Percentiles rank a stretch among this genome's conserved stretches.
phyloP scores from a whole-genome alignment of 805 yeast genomes.

The Candida lessepsii region DNA sequence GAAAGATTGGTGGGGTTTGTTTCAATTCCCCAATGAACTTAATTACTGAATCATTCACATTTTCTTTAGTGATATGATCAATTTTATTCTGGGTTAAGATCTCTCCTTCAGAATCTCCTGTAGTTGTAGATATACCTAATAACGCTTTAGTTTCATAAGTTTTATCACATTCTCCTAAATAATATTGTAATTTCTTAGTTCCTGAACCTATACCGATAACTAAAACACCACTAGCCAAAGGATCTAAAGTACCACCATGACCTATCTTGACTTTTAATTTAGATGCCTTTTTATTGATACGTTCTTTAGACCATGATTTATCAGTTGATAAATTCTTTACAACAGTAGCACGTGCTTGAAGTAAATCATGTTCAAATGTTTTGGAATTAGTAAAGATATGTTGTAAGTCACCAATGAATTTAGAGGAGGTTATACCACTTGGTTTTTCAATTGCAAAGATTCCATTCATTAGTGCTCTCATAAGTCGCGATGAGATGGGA shows the following conservation, averaged over 20 bases:
- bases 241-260: slow-evolving; percentile 97
- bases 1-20: slow-evolving; percentile 94
- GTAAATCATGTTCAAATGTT: slow-evolving; percentile 54
- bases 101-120: slow-evolving; percentile 92
- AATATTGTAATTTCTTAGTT: slow-evolving; percentile 74
- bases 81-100: slow-evolving; percentile 57
- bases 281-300: slow-evolving; percentile 51
- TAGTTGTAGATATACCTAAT: slow-evolving; percentile 86
- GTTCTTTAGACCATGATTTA: slow-evolving; percentile 42
- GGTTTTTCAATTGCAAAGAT: slow-evolving; percentile 92
- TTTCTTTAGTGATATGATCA: slow-evolving; percentile 54
- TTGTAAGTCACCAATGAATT: slow-evolving; percentile 68
- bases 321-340: slow-evolving; percentile 37
- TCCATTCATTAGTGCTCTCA: slow-evolving; percentile 65
- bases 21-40: slow-evolving; percentile 77
- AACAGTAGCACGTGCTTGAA: slow-evolving; percentile 48
- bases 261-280: slow-evolving; percentile 81
- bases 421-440: slow-evolving; percentile 75
- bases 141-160: slow-evolving; percentile 81
- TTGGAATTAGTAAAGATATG: slow-evolving; percentile 56
- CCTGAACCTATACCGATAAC: slow-evolving; percentile 93
- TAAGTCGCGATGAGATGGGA: slow-evolving; percentile 1
- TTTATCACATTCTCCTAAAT: slow-evolving; percentile 72
- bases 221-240: slow-evolving; percentile 90
- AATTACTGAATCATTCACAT: slow-evolving; percentile 47